phyloP scores from a whole-genome alignment of 1,284 basidiomycete genomes.

The Laetiporus sulphureus region DNA sequence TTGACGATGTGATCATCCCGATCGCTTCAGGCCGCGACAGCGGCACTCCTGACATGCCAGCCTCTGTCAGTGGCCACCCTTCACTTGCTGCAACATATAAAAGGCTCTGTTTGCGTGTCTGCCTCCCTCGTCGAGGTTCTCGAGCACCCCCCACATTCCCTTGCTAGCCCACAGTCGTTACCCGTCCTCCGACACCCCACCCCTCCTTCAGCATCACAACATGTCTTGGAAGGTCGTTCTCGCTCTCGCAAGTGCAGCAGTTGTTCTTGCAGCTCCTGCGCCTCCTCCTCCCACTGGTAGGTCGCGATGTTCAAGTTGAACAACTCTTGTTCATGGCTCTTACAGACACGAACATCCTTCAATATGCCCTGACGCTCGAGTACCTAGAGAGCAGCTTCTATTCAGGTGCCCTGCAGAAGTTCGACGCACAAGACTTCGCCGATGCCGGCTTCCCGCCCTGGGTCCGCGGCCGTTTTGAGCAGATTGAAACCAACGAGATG shows the following conservation, averaged over 20 bases:
- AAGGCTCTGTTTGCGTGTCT: too few relatives aligned
- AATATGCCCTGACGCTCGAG: conserved; percentile 64
- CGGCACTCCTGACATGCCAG: too few relatives aligned
- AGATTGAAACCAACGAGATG: conserved; percentile 55
- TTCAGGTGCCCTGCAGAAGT: conserved; percentile 36
- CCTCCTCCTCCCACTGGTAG: conserved; percentile 9
- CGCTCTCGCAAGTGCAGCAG: conserved; percentile 7
- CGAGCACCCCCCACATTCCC: too few relatives aligned
- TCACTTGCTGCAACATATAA: too few relatives aligned
- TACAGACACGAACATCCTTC: conserved; percentile 35
- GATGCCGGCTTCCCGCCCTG: conserved; percentile 45
- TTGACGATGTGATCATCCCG: too few relatives aligned
- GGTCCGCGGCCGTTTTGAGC: conserved; percentile 41
- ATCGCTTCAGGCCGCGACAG: too few relatives aligned
- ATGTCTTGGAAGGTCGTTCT: conserved; percentile 6
- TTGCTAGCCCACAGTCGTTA: too few relatives aligned
- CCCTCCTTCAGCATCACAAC: conserved; percentile 4
- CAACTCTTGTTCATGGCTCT: not conserved
- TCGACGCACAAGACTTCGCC: conserved; percentile 41
- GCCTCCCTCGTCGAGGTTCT: too few relatives aligned
- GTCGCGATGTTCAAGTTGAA: conserved; percentile 1
- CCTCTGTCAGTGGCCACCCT: too few relatives aligned
- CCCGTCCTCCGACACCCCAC: not conserved
- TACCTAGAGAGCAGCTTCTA: conserved; percentile 68
- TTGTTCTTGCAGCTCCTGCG: conserved; percentile 6